Conservation (phyloP, 1,284 basidiomycete species). For the Pyrrhoderma noxium region DNA sequence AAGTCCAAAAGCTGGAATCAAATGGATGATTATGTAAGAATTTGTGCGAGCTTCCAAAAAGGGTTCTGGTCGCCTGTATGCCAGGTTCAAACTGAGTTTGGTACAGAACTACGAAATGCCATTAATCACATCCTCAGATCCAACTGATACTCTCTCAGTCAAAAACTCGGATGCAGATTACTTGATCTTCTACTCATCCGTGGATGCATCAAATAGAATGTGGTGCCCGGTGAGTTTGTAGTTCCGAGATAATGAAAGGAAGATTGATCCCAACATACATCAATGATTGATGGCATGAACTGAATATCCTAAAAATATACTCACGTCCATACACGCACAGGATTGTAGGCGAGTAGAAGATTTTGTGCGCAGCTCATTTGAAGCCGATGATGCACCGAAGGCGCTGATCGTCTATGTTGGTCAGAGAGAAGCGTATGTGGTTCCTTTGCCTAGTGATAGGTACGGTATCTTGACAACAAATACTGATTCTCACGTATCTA, state of each 20-base stretch:
- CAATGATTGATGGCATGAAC: background rate
- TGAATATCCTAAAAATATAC: too few relatives aligned
- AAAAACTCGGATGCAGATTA: slow-evolving; percentile 40
- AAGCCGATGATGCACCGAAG: slow-evolving; percentile 42
- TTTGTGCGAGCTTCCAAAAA: too few relatives aligned
- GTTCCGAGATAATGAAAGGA: background rate
- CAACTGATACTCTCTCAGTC: slow-evolving; percentile 7
- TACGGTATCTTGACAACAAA: background rate
- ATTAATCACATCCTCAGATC: slow-evolving; percentile 5
- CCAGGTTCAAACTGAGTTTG: too few relatives aligned
- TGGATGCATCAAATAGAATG: slow-evolving; percentile 36
- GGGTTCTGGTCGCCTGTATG: too few relatives aligned
- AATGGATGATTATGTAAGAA: too few relatives aligned
- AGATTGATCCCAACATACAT: background rate
- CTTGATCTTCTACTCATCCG: slow-evolving; percentile 61
- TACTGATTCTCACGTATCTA: slow-evolving; percentile 24
- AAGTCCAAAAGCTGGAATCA: too few relatives aligned
- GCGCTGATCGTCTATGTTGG: slow-evolving; percentile 73
- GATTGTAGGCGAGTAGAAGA: slow-evolving; percentile 67
- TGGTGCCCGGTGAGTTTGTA: slow-evolving; percentile 59
- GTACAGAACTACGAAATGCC: slow-evolving; percentile 1
- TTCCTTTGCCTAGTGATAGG: background rate
- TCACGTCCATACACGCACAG: slow-evolving; percentile 41
- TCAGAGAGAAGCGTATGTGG: slow-evolving; percentile 53
- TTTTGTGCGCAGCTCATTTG: slow-evolving; percentile 52